Evolutionary conservation across 495 filamentous ascomycete species (phyloP), one percentile per base, ranked within the genome.

Genomic region (Penicillium waksmanii): DNA sequence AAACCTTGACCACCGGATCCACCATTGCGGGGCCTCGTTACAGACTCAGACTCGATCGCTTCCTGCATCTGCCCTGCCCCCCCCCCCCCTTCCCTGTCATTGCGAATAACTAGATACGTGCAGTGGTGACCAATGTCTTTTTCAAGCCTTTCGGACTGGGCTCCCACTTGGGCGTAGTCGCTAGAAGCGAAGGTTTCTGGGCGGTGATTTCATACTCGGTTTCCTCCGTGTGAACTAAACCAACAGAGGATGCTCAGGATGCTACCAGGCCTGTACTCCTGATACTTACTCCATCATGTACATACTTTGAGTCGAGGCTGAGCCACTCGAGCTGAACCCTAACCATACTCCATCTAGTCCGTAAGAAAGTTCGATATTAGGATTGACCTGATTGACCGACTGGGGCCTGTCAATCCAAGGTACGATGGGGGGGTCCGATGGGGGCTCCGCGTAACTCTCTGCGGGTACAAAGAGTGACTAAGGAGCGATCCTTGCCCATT

Each of bases 1-100:
- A 77, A 77, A 78, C 75, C 73, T 76, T 76, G 68, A 68, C 62
- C 53, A 46, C 25, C n/a, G 52, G 72, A 63, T 64, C 73, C 73
- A 76, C 70, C 53, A 61, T 3, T 15, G 62, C 35, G 44, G 64
- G 64, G 55, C 66, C 50, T 46, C 57, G 57, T 64, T 66, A 63
- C 63, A 66, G 66, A 59, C 55, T 66, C 63, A 66, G 66, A 62
- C 55, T 66, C 35, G 59, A 63, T 67, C 67, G 65, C 55, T 61
- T 51, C 40, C 43, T 53, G 31, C 47, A 43, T 43, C 25, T 55
- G 27, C 36, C 51, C 27, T 43, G 12, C 8, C 40, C 12, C 40
- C 40, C 40, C 40, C 40, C 40, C 17, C 42, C 17, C 42, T 3
- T 38, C 36, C 36, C 15, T 38, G 5, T 38, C 42, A 7, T 44